Evolutionary conservation across 768 basidiomycete species (phyloP).

Genomic region (Floccularia luteovirens): DNA sequence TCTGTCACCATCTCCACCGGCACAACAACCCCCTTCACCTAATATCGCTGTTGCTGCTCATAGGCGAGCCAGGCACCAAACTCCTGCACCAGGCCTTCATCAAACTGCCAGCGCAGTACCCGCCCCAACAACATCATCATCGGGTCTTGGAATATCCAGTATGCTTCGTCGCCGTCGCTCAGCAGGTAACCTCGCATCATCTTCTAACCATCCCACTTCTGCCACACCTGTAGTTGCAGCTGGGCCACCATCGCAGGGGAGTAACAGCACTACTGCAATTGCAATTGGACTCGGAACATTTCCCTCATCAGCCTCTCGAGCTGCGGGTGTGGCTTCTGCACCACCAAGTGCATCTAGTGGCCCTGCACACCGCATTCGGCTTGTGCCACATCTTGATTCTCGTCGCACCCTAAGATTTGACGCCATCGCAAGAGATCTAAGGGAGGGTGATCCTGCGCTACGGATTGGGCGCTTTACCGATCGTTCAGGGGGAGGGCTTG

Average conservation of each 20-base stretch:
- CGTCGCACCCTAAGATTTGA: constrained; percentile 88
- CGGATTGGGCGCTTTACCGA: constrained; percentile 96
- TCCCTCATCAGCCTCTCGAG: constrained; percentile 4
- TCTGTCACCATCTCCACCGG: constrained; percentile 34
- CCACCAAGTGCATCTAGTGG: constrained; percentile 8
- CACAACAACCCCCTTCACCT: constrained; percentile 29
- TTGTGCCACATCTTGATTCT: constrained; percentile 93
- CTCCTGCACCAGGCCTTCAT: constrained; percentile 19
- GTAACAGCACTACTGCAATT: not conserved
- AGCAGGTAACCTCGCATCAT: constrained; percentile 38
- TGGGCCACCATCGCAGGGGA: constrained; percentile 1
- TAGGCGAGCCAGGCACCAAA: constrained; percentile 26
- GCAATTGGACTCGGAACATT: not conserved
- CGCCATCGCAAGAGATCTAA: constrained; percentile 81
- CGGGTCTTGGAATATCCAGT: constrained; percentile 41
- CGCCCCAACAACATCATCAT: constrained; percentile 9
- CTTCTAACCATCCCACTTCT: constrained; percentile 9
- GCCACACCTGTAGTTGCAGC: constrained; percentile 7
- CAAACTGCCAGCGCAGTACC: constrained; percentile 16
- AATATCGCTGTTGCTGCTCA: constrained; percentile 13
- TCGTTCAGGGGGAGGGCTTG: constrained; percentile 57
- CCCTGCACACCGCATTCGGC: constrained; percentile 66
- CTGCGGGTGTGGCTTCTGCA: constrained; percentile 5
- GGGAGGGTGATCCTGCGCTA: constrained; percentile 57
- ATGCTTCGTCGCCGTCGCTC: constrained; percentile 67